Evolutionary conservation across 805 yeast species (phyloP), one percentile per base, ranked within the genome.

Genomic region (Nakazawaea molendinolei): DNA sequence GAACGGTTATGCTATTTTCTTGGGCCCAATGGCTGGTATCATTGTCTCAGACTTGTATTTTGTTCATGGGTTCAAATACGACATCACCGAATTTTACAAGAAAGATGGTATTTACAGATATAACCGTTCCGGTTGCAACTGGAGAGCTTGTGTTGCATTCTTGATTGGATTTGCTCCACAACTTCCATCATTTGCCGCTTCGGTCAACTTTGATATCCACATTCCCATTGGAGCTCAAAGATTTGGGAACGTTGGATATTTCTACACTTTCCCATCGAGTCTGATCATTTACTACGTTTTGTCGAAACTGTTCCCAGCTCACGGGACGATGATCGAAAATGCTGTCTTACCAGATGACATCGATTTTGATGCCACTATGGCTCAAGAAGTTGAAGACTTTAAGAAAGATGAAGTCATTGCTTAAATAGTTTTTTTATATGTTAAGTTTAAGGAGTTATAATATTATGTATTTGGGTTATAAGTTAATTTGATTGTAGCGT

Each of bases 91-190:
- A 59, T 41, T 50, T 63, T 41, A 53, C 22, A 46, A 55, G 21
- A 43, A 53, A 2, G 40, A 53, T 14, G 52, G 52, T 10, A 48
- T 51, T 36, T 71, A 67, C 48, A 64, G 65, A 53, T 69, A 64
- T 49, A 51, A 42, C 28, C 50, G 45, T 26, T 41, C 48, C 19
- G 77, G 77, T 8, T 34, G 62, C 44, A 68, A 71, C 49, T 64
- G 65, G 63, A 57, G 71, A 45, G 61, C 66, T 12, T 40, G 57
- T 13, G 31, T 56, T 8, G 55, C 65, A 3, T 70, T 86, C 54
- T 55, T 87, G 44, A 68, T 79, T 46, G 95, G 95, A 36, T 78
- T 87, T 42, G 63, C 76, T 20, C 92, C 95, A 32, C 86, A 86
- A 49, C 78, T 86, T 50, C 83, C 82, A 16, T 95, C 95, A 1